Base-by-base conservation (phyloP, 2,329 filamentous ascomycete genomes). In the Ascochyta viciae-villosae region DNA sequence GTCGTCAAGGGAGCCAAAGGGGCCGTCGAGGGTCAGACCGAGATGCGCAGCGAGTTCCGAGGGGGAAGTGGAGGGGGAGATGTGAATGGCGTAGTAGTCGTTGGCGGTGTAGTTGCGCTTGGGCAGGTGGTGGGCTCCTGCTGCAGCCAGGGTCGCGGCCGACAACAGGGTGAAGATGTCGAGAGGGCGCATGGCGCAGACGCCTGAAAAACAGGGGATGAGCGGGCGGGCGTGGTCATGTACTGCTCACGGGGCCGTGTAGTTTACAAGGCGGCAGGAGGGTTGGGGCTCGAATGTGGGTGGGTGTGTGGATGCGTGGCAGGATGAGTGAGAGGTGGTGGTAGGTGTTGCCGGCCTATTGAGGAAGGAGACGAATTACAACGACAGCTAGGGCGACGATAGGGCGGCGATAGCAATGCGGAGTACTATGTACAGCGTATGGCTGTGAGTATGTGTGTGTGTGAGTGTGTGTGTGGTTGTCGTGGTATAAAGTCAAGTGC, bases 81-180 rank as follows among this genome's bases (percentile, higher is more conserved):
- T 84, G 64, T 97, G 90, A 42, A 99, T 82, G 62, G 96, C 92
- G 75, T 98, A 97, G 79, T 96, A 98, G 76, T 99, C 94, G 77
- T 92, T 87, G 35, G 85, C 82, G 45, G 89, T 85, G 81, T 96
- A 91, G 71, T 95, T 85, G 66, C 90, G 89, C 60, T 82, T 79
- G 45, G 81, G 79, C 40, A 86, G 74, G 62, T 69, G 71, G 45
- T 58, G 60, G 45, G 34, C 31, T 33, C 62, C 64, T 46, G 68
- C 69, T 19, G 71, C 64, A 40, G 68, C 66, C 54, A 70, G 63
- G 54, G 68, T 62, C 24, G 74, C 71, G 39, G 70, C 70, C 29
- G 73, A 72, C 49, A 76, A 67, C 62, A 76, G 68, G 53, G 66
- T 63, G 57, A 67, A 73, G 50, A 89, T 69, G 48, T 86, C 65